Evolutionary conservation across 257 asterid genomes (phyloP).

Genomic region (Ilex aquifolium): DNA sequence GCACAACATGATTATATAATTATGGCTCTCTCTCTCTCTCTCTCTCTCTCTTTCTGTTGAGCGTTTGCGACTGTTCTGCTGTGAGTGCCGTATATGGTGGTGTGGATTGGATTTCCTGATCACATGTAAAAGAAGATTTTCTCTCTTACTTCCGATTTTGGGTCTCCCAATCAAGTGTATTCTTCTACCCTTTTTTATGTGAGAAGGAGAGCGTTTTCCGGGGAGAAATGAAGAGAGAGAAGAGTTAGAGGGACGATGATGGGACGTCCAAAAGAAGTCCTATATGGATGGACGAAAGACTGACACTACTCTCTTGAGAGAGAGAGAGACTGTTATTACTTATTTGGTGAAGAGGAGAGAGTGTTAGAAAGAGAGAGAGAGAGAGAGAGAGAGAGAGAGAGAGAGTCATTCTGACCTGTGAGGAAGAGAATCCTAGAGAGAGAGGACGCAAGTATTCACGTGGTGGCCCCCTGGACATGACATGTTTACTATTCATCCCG

Average conservation of each 20-base stretch:
- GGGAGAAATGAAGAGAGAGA: neutral
- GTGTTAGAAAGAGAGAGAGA: too few relatives aligned
- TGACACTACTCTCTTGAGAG: neutral
- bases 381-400: too few relatives aligned
- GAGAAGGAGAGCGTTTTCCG: conserved; percentile 14
- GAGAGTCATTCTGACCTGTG: too few relatives aligned
- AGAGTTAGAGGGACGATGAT: neutral
- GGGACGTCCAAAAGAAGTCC: neutral
- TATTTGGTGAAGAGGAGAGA: too few relatives aligned
- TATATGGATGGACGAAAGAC: neutral
- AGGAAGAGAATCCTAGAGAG: too few relatives aligned
- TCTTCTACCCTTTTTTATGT: neutral
- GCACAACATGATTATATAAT: too few relatives aligned
- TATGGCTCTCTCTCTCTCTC: neutral
- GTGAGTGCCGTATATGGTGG: neutral
- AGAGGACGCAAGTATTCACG: conserved; percentile 9
- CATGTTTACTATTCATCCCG: conserved; percentile 23
- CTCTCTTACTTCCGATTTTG: neutral
- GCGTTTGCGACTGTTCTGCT: neutral
- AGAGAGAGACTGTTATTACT: neutral
- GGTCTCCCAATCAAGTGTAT: neutral
- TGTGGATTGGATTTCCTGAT: neutral
- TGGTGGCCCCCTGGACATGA: conserved; percentile 24
- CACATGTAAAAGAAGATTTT: neutral
- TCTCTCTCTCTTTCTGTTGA: neutral